Base-by-base conservation (phyloP, 805 yeast genomes). In the Metschnikowia dekortorum region DNA sequence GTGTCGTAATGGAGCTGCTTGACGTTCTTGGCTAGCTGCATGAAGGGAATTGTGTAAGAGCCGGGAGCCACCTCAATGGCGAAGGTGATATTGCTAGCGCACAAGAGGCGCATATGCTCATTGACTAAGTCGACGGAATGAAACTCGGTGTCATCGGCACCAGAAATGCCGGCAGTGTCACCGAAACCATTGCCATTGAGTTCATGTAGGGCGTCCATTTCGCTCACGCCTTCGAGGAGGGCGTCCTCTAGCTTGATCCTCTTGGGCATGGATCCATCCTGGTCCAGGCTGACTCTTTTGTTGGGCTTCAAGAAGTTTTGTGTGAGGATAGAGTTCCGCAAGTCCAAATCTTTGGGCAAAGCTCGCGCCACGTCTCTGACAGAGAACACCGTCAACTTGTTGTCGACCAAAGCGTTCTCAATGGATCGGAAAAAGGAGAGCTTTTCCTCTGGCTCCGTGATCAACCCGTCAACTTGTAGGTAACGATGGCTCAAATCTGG, bases 41-140 rank as follows among this genome's bases (percentile, higher is more conserved):
- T 70, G 63, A 75, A 84, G 41, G 94, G 94, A 16, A 87, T 77
- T 53, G 81, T 80, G 61, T 74, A 87, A 1, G 56, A 55, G 80
- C 85, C 71, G 73, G 81, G 69, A 71, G 73, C 58, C 77, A 65
- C 55, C 65, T 82, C 85, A 52, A 71, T 65, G 44, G 92, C 62
- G 56, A 92, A 89, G 32, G 85, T 84, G 2, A 82, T 52, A 32
- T 61, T 67, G 2, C 78, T 54, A 1, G 74, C 68, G 1, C 86
- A 69, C 33, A 92, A 73, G 9, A 91, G 70, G 60, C 81, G 83
- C 57, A 92, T 69, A 65, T 94, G 98, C 45, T 81, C 77, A 46
- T 75, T 81, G 9, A 86, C 70, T 9, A 75, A 55, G 3, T 73
- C 52, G 6, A 60, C 44, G 13, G 67, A 59, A 38, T 62, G 67